phyloP scores from a whole-genome alignment of 345 rosid species.

The Pistacia vera region DNA sequence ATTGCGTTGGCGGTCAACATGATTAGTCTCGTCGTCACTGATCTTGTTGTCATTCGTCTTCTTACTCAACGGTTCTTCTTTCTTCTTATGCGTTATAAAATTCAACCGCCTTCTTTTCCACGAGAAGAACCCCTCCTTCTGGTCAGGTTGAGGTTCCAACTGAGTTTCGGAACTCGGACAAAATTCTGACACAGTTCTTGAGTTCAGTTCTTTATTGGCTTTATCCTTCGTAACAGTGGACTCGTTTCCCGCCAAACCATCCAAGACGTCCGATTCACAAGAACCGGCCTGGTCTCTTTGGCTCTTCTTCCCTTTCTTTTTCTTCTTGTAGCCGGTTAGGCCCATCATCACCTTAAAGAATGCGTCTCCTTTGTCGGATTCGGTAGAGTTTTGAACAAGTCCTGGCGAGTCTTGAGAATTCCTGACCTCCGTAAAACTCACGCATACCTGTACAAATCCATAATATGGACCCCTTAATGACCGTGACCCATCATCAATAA shows the following conservation, averaged over 20 bases:
- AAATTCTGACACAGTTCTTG: slow-evolving; percentile 14
- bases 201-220: neutral
- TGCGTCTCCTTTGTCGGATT: slow-evolving; percentile 23
- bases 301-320: slow-evolving; percentile 5
- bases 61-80: slow-evolving; percentile 3
- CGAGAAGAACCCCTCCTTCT: slow-evolving; percentile 2
- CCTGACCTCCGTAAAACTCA: slow-evolving; percentile 41
- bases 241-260: neutral
- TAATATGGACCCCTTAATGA: neutral
- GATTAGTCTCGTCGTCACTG: neutral
- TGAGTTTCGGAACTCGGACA: slow-evolving; percentile 12
- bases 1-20: neutral
- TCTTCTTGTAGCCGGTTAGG: slow-evolving; percentile 14
- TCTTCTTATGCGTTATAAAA: slow-evolving; percentile 11
- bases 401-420: slow-evolving; percentile 10
- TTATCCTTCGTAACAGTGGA: slow-evolving; percentile 2
- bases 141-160: slow-evolving; percentile 7
- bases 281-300: neutral
- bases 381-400: slow-evolving; percentile 18
- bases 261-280: slow-evolving; percentile 8
- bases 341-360: slow-evolving; percentile 10
- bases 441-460: slow-evolving; percentile 25
- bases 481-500: neutral
- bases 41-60: neutral
- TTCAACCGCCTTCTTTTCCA: slow-evolving; percentile 27